Percentiles rank a stretch among this genome's conserved stretches.
These are phyloP conservation scores for Akebia trifoliata DNA, from an alignment of 164 flowering plant species.

Conservation along the genomic window DNA sequence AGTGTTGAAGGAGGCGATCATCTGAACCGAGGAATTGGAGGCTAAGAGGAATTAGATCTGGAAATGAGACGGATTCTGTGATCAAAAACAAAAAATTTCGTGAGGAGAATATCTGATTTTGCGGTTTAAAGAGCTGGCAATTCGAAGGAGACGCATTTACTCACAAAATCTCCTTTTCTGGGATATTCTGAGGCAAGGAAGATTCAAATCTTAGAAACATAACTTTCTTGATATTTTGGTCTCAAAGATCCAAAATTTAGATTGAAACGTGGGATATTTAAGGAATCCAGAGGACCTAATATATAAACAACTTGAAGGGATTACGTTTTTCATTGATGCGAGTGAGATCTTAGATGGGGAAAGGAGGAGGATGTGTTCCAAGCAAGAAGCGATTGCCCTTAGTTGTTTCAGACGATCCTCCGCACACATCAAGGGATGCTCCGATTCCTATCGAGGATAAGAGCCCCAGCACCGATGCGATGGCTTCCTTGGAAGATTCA, in stretches of 20 bases:
- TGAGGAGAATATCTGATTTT: not conserved
- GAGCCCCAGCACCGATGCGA: constrained; percentile 1
- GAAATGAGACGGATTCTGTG: not conserved
- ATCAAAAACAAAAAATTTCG: not conserved
- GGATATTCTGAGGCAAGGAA: not conserved
- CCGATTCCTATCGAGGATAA: constrained; percentile 12
- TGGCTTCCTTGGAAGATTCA: constrained; percentile 6
- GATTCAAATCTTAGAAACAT: not conserved
- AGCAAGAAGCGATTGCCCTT: constrained; percentile 47
- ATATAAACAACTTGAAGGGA: not conserved
- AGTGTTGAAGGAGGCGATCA: not conserved
- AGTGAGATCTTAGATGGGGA: constrained; percentile 44
- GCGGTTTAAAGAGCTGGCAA: not conserved
- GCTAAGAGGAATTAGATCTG: not conserved
- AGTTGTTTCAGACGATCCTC: constrained; percentile 24
- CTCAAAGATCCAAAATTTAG: not conserved
- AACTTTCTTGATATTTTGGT: not conserved
- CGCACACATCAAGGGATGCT: constrained; percentile 5
- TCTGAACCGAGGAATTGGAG: not conserved
- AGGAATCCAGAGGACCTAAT: not conserved
- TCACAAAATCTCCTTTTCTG: not conserved
- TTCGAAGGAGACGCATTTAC: not conserved
- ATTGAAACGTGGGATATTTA: not conserved
- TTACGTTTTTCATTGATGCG: not conserved
- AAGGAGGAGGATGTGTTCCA: constrained; percentile 85